phyloP scores from a whole-genome alignment of 108 stramenopile genomes.

The Parietichytrium sp. region DNA sequence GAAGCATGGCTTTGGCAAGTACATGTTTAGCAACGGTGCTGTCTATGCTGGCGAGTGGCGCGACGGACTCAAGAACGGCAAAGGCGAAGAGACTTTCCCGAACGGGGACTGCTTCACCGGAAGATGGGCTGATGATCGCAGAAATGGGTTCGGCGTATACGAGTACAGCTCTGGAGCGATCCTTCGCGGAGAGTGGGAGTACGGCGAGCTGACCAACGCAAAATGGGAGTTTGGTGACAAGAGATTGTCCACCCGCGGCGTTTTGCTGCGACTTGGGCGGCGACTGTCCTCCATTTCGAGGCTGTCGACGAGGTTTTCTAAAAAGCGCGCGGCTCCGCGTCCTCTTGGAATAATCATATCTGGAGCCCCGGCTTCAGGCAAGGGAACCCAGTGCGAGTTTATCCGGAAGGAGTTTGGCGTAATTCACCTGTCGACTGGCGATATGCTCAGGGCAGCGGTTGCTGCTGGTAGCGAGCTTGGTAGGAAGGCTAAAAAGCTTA shows the following conservation, averaged over 20 bases:
- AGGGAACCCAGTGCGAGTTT: conserved; percentile 81
- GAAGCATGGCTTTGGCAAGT: conserved; percentile 27
- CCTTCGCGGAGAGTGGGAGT: background rate
- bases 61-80: conserved; percentile 38
- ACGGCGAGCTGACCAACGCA: background rate
- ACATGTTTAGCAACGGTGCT: conserved; percentile 8
- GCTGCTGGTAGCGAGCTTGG: conserved; percentile 87
- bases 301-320: conserved; percentile 25
- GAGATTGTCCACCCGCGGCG: background rate
- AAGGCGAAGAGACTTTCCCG: background rate
- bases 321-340: background rate
- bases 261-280: background rate
- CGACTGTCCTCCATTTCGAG: no score
- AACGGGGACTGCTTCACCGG: conserved; percentile 38
- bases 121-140: background rate
- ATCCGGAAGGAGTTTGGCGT: conserved; percentile 70
- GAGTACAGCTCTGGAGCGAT: background rate
- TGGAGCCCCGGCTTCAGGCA: conserved; percentile 79
- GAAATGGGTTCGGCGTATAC: conserved; percentile 36
- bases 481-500: conserved; percentile 86
- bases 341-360: conserved; percentile 71
- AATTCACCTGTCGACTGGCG: conserved; percentile 74
- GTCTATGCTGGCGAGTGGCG: conserved; percentile 2
- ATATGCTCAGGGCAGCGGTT: conserved; percentile 99
- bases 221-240: background rate